Evolutionary conservation across 495 filamentous ascomycete genomes (phyloP).

Genomic region (Aspergillus heteromorphus): DNA sequence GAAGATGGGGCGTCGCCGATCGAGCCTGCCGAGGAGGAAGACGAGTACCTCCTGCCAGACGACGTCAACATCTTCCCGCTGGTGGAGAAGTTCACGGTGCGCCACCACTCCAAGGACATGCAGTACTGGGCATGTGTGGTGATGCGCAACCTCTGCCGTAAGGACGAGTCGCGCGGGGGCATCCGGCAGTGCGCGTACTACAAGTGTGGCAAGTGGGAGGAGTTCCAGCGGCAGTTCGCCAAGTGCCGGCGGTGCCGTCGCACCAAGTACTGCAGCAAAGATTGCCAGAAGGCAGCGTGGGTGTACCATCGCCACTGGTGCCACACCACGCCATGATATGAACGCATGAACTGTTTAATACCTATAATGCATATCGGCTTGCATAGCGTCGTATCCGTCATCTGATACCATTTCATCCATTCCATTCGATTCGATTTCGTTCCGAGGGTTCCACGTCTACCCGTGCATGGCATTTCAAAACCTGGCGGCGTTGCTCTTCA

Average conservation of each 20-base stretch:
- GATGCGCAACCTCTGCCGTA: conserved; percentile 97
- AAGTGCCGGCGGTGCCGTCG: conserved; percentile 95
- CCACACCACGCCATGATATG: conserved; percentile 58
- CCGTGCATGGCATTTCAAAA: conserved; percentile 43
- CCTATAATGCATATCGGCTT: conserved; percentile 40
- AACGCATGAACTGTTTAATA: conserved; percentile 32
- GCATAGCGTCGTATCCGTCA: conserved; percentile 41
- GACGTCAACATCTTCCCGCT: conserved; percentile 97
- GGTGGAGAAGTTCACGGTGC: conserved; percentile 95
- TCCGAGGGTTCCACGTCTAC: conserved; percentile 28
- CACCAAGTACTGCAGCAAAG: conserved; percentile 99
- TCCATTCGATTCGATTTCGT: conserved; percentile 17
- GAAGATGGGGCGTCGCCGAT: conserved; percentile 58
- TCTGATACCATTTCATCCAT: conserved; percentile 15
- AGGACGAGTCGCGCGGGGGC: conserved; percentile 88
- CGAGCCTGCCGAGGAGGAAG: conserved; percentile 59
- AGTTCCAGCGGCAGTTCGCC: conserved; percentile 91
- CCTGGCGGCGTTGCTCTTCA: conserved; percentile 39
- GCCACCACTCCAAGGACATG: conserved; percentile 93
- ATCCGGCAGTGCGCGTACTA: conserved; percentile 97
- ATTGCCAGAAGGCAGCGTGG: conserved; percentile 98
- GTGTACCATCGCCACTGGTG: conserved; percentile 98
- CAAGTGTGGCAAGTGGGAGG: conserved; percentile 96
- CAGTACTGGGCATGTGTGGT: conserved; percentile 99
- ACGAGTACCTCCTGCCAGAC: conserved; percentile 88